Conservation (phyloP, 148 eudicot genomes). For the Cornus controversa region DNA sequence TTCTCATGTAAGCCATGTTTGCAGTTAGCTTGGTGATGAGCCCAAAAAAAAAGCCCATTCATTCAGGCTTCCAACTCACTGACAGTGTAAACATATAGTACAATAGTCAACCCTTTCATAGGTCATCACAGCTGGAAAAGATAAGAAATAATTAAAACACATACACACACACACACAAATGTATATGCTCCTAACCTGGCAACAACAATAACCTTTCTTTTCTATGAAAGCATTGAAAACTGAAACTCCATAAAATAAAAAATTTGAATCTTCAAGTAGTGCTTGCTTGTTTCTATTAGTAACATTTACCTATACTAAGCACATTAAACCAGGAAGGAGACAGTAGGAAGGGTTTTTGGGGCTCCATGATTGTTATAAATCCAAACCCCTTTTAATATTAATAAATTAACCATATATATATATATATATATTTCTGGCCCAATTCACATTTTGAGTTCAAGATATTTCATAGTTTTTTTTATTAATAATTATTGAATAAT, state of each 20-base stretch:
- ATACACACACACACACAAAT: background rate
- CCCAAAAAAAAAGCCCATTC: background rate
- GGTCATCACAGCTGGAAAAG: slow-evolving; percentile 10
- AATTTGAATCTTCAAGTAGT: background rate
- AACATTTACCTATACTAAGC: background rate
- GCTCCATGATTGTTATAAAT: background rate
- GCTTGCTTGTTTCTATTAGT: background rate
- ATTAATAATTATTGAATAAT: no score
- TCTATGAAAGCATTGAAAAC: background rate
- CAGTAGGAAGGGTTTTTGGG: background rate
- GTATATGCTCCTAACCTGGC: background rate
- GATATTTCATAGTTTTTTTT: no score
- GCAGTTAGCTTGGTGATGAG: background rate
- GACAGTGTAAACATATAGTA: background rate
- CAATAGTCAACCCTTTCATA: slow-evolving; percentile 7
- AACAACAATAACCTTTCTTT: background rate
- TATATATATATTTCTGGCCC: no score
- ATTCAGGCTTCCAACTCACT: slow-evolving; percentile 6
- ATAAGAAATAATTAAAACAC: background rate
- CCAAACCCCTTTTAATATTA: no score
- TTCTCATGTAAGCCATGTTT: no score
- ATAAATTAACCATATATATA: no score
- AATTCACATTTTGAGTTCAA: no score
- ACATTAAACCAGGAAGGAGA: background rate
- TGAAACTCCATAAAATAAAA: background rate